phyloP scores from a whole-genome alignment of 805 yeast species.

The Naumovozyma castellii region DNA sequence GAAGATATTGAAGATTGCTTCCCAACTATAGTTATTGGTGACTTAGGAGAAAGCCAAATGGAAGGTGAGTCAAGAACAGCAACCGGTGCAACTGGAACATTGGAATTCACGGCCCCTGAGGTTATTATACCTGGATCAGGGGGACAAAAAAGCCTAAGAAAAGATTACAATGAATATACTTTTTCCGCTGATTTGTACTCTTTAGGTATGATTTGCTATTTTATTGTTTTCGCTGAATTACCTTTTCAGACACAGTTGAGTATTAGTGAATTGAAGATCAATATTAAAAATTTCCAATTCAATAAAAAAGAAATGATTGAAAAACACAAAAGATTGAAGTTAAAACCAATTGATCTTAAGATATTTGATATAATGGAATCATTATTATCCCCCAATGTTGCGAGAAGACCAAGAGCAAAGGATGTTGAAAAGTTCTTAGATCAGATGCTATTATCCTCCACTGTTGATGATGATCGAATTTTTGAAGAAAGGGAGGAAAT shows the following conservation, averaged over 20 bases:
- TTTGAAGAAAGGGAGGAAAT: neutral
- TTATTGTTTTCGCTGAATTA: slow-evolving; percentile 56
- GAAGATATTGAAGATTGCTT: slow-evolving; percentile 18
- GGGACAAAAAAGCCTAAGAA: slow-evolving; percentile 6
- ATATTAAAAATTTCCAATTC: slow-evolving; percentile 28
- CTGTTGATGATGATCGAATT: neutral
- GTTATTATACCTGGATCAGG: slow-evolving; percentile 32
- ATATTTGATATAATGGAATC: slow-evolving; percentile 33
- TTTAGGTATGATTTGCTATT: slow-evolving; percentile 73
- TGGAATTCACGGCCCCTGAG: slow-evolving; percentile 86
- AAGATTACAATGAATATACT: slow-evolving; percentile 46
- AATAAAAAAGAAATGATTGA: slow-evolving; percentile 11
- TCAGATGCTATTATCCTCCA: slow-evolving; percentile 3
- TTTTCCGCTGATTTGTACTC: slow-evolving; percentile 74
- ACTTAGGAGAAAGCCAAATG: slow-evolving; percentile 81
- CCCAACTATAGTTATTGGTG: slow-evolving; percentile 74
- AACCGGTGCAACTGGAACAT: slow-evolving; percentile 80
- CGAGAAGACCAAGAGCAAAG: slow-evolving; percentile 36
- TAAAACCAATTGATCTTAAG: slow-evolving; percentile 17
- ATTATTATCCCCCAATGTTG: slow-evolving; percentile 32
- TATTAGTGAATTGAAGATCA: slow-evolving; percentile 25
- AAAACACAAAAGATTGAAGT: slow-evolving; percentile 13
- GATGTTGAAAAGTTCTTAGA: slow-evolving; percentile 31
- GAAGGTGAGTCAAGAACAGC: slow-evolving; percentile 56
- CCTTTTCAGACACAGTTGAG: slow-evolving; percentile 41